phyloP scores from a whole-genome alignment of 345 rosid genomes.

The Dipteronia dyeriana region DNA sequence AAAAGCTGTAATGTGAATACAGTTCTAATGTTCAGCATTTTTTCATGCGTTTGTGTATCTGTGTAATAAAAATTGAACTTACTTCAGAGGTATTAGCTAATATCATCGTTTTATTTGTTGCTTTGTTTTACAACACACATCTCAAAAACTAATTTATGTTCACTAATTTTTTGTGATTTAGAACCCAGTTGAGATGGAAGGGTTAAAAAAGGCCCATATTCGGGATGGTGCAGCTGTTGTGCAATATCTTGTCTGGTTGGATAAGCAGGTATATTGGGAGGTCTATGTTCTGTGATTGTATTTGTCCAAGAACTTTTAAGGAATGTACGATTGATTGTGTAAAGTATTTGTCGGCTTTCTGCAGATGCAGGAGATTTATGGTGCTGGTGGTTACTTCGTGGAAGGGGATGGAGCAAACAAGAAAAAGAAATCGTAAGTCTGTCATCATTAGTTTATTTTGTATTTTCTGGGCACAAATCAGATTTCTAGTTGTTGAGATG shows the following conservation, averaged over 20 bases:
- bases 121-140: not conserved
- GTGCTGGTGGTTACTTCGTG: constrained; percentile 90
- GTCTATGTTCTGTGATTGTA: not conserved
- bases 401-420: constrained; percentile 54
- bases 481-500: not conserved
- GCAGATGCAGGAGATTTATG: constrained; percentile 92
- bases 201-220: constrained; percentile 81
- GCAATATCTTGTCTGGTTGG: constrained; percentile 92
- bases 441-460: not conserved
- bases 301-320: constrained; percentile 1
- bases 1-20: not conserved
- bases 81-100: not conserved
- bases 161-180: constrained; percentile 22
- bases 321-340: not conserved
- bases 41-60: not conserved
- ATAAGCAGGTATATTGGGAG: constrained; percentile 58
- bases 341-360: not conserved
- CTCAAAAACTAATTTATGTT: constrained; percentile 16
- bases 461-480: constrained; percentile 2
- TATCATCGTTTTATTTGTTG: not conserved
- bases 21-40: not conserved
- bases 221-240: constrained; percentile 99
- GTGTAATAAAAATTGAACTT: not conserved
- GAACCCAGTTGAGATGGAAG: constrained; percentile 92
- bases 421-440: constrained; percentile 49